phyloP scores from a whole-genome alignment of 768 basidiomycete species.

The Lyophyllum decastes region DNA sequence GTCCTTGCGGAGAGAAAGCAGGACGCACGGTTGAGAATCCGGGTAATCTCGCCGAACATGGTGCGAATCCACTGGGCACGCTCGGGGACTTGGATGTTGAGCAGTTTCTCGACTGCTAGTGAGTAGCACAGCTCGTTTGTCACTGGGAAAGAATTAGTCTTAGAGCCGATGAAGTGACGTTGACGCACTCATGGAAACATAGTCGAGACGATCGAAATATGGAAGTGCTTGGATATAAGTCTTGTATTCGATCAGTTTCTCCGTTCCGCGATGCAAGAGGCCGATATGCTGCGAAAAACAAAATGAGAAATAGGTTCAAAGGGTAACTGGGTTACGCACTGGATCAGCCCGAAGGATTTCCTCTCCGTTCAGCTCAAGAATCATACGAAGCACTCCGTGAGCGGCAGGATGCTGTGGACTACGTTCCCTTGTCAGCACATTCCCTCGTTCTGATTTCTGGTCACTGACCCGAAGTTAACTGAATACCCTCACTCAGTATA shows the following conservation, averaged over 20 bases:
- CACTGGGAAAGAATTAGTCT: conserved; percentile 55
- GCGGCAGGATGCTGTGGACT: conserved; percentile 98
- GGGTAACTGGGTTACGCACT: conserved; percentile 40
- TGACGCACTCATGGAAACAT: conserved; percentile 95
- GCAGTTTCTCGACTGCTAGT: conserved; percentile 94
- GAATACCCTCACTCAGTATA: conserved; percentile 10
- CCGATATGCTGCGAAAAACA: conserved; percentile 76
- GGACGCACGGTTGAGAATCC: conserved; percentile 84
- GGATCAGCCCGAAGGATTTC: conserved; percentile 89
- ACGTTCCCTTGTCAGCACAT: conserved; percentile 6
- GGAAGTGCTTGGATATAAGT: conserved; percentile 96
- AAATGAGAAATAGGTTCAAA: conserved; percentile 1
- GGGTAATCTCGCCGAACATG: conserved; percentile 95
- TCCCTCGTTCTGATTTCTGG: not conserved
- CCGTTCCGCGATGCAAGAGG: conserved; percentile 94
- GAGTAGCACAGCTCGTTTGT: conserved; percentile 98
- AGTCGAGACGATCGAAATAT: conserved; percentile 98
- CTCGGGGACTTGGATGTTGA: conserved; percentile 96
- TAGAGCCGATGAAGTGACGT: not conserved
- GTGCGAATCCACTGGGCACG: conserved; percentile 99
- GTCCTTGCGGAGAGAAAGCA: conserved; percentile 3
- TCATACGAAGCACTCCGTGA: conserved; percentile 96
- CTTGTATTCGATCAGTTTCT: conserved; percentile 99
- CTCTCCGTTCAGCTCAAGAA: conserved; percentile 96
- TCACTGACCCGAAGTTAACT: conserved; percentile 93